A percentile compares a stretch with the other conserved stretches of the same genome.
These are phyloP conservation scores for Ophiostoma sp. DNA, from an alignment of 2,329 filamentous ascomycete genomes.

Conservation along the genomic window DNA sequence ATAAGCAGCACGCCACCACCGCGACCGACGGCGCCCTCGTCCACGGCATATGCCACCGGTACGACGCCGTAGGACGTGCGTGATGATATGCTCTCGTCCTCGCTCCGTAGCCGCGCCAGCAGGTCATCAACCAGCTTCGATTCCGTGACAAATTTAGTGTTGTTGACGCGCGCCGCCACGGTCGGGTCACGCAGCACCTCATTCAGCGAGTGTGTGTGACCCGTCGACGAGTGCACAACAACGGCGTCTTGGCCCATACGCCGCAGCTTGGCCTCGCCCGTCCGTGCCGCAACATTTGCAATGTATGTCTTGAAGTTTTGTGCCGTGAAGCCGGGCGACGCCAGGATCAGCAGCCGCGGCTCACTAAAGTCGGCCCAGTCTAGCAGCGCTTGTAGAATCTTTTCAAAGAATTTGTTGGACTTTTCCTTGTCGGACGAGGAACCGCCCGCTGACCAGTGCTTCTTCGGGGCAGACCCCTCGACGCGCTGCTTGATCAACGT, in stretches of 20 bases:
- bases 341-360: slow-evolving; percentile 71
- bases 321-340: slow-evolving; percentile 84
- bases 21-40: slow-evolving; percentile 79
- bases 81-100: slow-evolving; percentile 55
- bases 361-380: slow-evolving; percentile 70
- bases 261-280: slow-evolving; percentile 63
- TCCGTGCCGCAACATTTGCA: slow-evolving; percentile 52
- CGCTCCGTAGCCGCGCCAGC: slow-evolving; percentile 67
- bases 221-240: slow-evolving; percentile 78
- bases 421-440: slow-evolving; percentile 56
- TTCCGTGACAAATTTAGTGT: slow-evolving; percentile 84
- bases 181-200: slow-evolving; percentile 80
- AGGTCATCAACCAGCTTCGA: slow-evolving; percentile 81
- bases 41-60: slow-evolving; percentile 76
- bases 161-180: slow-evolving; percentile 68
- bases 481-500: slow-evolving; percentile 68
- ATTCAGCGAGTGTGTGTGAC: slow-evolving; percentile 79
- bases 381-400: slow-evolving; percentile 67
- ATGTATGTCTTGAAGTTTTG: slow-evolving; percentile 72
- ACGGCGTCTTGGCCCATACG: slow-evolving; percentile 57
- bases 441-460: slow-evolving; percentile 49
- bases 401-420: slow-evolving; percentile 71
- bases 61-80: slow-evolving; percentile 83
- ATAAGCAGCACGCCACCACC: slow-evolving; percentile 82
- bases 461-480: slow-evolving; percentile 62